Evolutionary conservation across 495 filamentous ascomycete genomes (phyloP).

Genomic region (Hyphodiscus hymeniophilus): DNA sequence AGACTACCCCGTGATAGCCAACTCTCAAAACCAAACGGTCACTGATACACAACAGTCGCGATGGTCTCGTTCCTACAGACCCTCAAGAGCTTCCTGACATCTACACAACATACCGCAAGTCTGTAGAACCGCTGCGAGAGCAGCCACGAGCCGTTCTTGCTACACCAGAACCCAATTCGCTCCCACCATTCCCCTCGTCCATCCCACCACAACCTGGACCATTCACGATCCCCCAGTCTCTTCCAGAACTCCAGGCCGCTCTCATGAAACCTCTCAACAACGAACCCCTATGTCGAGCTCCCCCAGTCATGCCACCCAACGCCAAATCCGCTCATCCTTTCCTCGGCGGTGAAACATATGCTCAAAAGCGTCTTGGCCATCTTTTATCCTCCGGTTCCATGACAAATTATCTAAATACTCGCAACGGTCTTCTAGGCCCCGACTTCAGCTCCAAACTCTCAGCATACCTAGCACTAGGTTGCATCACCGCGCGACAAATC

Average conservation of each 20-base stretch:
- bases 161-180: slow-evolving; percentile 28
- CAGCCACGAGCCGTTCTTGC: slow-evolving; percentile 44
- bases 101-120: slow-evolving; percentile 61
- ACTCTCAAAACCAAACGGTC: neutral
- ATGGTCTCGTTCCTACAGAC: slow-evolving; percentile 39
- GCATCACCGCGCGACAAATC: slow-evolving; percentile 57
- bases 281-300: slow-evolving; percentile 26
- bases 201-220: slow-evolving; percentile 49
- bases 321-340: slow-evolving; percentile 54
- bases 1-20: slow-evolving; percentile 22
- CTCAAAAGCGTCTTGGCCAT: slow-evolving; percentile 43
- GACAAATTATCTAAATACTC: slow-evolving; percentile 53
- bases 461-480: slow-evolving; percentile 59
- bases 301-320: slow-evolving; percentile 36
- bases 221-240: slow-evolving; percentile 48
- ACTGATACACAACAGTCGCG: slow-evolving; percentile 35
- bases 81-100: slow-evolving; percentile 52
- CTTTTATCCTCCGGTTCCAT: slow-evolving; percentile 49
- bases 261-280: slow-evolving; percentile 45
- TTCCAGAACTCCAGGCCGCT: slow-evolving; percentile 38
- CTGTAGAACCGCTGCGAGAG: slow-evolving; percentile 53
- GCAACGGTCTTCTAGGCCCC: slow-evolving; percentile 56
- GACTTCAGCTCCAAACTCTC: slow-evolving; percentile 67
- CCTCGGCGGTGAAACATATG: slow-evolving; percentile 53
- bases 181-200: slow-evolving; percentile 45